A percentile compares a stretch with the other conserved stretches of the same genome.
These are phyloP conservation scores for Tubosaeta brunneosetosa DNA, from an alignment of 768 basidiomycete species.

Conservation along the genomic window DNA sequence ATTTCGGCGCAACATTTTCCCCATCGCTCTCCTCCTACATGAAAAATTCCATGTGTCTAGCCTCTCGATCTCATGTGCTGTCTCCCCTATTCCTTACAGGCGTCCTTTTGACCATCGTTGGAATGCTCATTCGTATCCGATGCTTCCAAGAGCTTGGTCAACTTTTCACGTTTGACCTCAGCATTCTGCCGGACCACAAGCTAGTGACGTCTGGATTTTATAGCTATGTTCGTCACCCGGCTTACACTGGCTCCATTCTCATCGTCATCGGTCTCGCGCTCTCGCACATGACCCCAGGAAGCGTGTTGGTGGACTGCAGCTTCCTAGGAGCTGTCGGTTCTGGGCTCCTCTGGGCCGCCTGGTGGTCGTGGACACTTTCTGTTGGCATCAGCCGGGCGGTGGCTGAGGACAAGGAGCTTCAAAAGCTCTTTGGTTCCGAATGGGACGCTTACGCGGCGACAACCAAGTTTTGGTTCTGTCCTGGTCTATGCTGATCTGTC, in stretches of 20 bases:
- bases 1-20: slow-evolving; percentile 27
- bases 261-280: slow-evolving; percentile 44
- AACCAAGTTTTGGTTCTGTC: slow-evolving; percentile 49
- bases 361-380: slow-evolving; percentile 49
- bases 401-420: slow-evolving; percentile 50
- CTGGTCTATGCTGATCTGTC: slow-evolving; percentile 37
- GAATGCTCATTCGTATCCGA: slow-evolving; percentile 46
- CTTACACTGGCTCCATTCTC: slow-evolving; percentile 50
- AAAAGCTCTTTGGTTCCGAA: slow-evolving; percentile 39
- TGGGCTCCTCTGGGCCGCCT: slow-evolving; percentile 33
- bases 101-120: slow-evolving; percentile 38
- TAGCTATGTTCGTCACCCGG: slow-evolving; percentile 50
- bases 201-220: slow-evolving; percentile 49
- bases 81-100: slow-evolving; percentile 47
- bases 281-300: slow-evolving; percentile 43
- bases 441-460: slow-evolving; percentile 45
- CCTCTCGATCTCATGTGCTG: slow-evolving; percentile 21
- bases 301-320: slow-evolving; percentile 42
- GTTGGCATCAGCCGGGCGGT: slow-evolving; percentile 45
- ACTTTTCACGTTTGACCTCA: slow-evolving; percentile 58
- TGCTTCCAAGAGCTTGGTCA: slow-evolving; percentile 52
- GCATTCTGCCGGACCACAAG: slow-evolving; percentile 47
- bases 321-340: slow-evolving; percentile 29
- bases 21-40: slow-evolving; percentile 32
- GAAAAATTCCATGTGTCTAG: slow-evolving; percentile 31